Evolutionary conservation across 176 grass and related monocot genomes (phyloP), one percentile per base, ranked within the genome.

Genomic region (Aegilops speltoides): DNA sequence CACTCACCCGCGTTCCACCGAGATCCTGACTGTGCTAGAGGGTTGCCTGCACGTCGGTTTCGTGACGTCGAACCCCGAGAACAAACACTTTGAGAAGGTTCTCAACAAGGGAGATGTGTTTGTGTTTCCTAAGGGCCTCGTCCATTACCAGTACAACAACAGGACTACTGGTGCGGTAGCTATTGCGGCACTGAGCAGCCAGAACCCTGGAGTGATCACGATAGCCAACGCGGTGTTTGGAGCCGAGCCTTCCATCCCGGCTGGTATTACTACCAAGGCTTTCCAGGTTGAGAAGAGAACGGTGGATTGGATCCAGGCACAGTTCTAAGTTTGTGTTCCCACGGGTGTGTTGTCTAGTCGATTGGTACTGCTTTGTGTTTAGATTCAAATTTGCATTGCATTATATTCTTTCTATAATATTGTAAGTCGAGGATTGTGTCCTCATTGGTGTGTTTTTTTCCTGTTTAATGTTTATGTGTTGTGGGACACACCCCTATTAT

Each of bases 1-100:
- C 19, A 59, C 56, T 0, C 56, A 59, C 7, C 56, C 56, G 0
- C 56, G 56, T 59, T 59, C 56, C 20, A 59, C 56, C 1, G 56
- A 59, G 56, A 59, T 59, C 0, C 0, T 59, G 7, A 59, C 56
- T 0, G 89, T 90, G 17, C 68, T 87, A 1, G 69, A 90, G 70
- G 89, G 89, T 0, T 90, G 72, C 1, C 64, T 90, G 25, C 83
- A 86, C 23, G 88, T 86, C 4, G 88, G 88, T 14, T 90, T 86
- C 5, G 32, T 59, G 56, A 59, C 56, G 0, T 59, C 56, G 7
- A 59, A 59, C 56, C 56, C 56, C 7, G 56, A 59, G 56, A 59
- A 59, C 56, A 22, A 59, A 3, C 56, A 59, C 56, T 59, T 59
- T 0, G 56, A 59, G 0, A 90, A 90, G 62, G 84, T 59, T 59